phyloP scores from a whole-genome alignment of 108 stramenopile genomes.

The Skeletonema menzelii region DNA sequence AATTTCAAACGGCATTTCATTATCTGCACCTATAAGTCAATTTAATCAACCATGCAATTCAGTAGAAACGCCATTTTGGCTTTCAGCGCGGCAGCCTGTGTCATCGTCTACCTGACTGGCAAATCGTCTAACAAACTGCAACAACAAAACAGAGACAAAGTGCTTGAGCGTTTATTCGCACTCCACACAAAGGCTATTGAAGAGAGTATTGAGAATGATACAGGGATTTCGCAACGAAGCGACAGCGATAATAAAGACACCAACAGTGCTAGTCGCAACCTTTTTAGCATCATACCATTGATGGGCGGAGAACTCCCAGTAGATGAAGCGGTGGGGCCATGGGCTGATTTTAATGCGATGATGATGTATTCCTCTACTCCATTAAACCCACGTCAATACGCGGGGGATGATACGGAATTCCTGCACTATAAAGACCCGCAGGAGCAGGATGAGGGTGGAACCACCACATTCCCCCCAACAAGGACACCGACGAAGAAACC shows the following conservation, averaged over 20 bases:
- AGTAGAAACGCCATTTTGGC: background rate
- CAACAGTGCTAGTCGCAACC: constrained; percentile 5
- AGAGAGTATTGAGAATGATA: background rate
- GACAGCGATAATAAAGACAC: background rate
- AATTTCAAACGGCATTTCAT: background rate
- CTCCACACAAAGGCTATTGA: constrained; percentile 17
- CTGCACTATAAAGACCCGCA: constrained; percentile 34
- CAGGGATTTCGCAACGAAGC: background rate
- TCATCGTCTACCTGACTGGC: background rate
- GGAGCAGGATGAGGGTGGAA: constrained; percentile 32
- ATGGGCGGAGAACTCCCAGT: constrained; percentile 20
- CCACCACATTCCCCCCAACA: constrained; percentile 37
- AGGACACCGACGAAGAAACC: constrained; percentile 4
- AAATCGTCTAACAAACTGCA: background rate
- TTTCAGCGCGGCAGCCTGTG: background rate
- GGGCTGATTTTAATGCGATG: constrained; percentile 3
- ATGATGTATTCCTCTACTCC: constrained; percentile 31
- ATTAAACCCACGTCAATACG: constrained; percentile 23
- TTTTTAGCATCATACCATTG: constrained; percentile 5
- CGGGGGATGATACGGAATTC: constrained; percentile 25
- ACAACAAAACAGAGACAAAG: constrained; percentile 1
- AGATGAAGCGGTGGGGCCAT: constrained; percentile 15
- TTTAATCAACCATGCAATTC: background rate
- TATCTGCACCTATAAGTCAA: background rate
- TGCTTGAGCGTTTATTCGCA: constrained; percentile 13